Evolutionary conservation across 768 basidiomycete genomes (phyloP).

Genomic region (Trametes elegans): DNA sequence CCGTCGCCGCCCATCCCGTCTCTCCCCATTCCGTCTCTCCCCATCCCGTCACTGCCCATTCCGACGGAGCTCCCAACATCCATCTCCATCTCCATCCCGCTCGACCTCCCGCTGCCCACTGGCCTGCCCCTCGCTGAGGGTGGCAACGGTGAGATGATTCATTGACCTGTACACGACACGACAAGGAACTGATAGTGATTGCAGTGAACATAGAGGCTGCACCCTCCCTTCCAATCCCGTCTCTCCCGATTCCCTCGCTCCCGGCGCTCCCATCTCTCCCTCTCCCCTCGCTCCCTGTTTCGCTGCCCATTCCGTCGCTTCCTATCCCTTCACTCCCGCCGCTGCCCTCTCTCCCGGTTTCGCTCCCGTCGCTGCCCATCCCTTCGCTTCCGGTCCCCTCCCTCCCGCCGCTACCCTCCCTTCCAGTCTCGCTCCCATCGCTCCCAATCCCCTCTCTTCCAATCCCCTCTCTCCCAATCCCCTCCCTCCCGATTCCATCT

Average conservation of each 20-base stretch:
- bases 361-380: not conserved
- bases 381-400: not conserved
- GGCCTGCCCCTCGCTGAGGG: not conserved
- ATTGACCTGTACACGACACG: not conserved
- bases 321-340: not conserved
- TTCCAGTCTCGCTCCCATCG: not conserved
- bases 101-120: not conserved
- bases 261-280: too few relatives aligned
- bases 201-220: too few relatives aligned
- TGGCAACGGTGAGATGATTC: not conserved
- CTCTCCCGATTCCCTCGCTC: too few relatives aligned
- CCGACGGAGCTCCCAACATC: not conserved
- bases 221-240: too few relatives aligned
- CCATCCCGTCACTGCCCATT: not conserved
- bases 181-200: too few relatives aligned
- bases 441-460: not conserved
- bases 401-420: not conserved
- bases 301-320: not conserved
- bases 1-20: not conserved
- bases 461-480: not conserved
- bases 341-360: not conserved
- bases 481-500: not conserved
- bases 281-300: not conserved
- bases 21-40: not conserved
- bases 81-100: not conserved